Conservation (phyloP, 495 filamentous ascomycete species). For the Cercophora sp. region DNA sequence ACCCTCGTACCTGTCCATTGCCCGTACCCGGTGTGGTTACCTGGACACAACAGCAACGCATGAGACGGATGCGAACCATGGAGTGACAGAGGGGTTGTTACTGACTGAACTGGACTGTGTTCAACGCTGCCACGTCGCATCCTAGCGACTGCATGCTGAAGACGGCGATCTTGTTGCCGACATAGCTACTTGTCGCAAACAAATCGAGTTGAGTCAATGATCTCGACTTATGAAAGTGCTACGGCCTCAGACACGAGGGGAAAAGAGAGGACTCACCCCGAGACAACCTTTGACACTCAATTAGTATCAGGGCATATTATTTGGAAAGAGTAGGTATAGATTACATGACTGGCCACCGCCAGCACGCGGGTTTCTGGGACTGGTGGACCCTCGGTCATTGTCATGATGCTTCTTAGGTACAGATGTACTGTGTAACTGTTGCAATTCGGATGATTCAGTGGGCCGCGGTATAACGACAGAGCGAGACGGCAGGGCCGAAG, state of each 20-base stretch:
- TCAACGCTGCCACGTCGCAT: conserved; percentile 86
- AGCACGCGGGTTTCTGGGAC: conserved; percentile 85
- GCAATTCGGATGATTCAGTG: too few species aligned
- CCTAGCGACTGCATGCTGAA: conserved; percentile 90
- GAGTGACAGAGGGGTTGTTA: too few species aligned
- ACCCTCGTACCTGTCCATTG: conserved; percentile 80
- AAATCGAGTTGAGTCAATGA: not conserved
- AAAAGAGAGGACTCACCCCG: conserved; percentile 56
- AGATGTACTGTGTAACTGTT: too few species aligned
- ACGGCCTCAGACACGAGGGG: not conserved
- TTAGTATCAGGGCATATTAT: too few species aligned
- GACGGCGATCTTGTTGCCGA: conserved; percentile 92
- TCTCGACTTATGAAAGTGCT: not conserved
- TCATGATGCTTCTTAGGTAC: too few species aligned
- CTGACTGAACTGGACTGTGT: conserved; percentile 92
- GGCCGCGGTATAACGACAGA: too few species aligned
- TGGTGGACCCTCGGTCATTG: conserved; percentile 44
- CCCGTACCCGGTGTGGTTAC: conserved; percentile 88
- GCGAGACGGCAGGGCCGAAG: too few species aligned
- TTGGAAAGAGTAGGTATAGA: too few species aligned
- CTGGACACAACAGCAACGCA: too few species aligned
- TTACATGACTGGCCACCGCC: conserved; percentile 96
- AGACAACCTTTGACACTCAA: conserved; percentile 68
- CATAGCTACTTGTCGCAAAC: conserved; percentile 60
- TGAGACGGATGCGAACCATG: too few species aligned